Base-by-base conservation (phyloP, 129 eudicot species). In the Erigeron canadensis region DNA sequence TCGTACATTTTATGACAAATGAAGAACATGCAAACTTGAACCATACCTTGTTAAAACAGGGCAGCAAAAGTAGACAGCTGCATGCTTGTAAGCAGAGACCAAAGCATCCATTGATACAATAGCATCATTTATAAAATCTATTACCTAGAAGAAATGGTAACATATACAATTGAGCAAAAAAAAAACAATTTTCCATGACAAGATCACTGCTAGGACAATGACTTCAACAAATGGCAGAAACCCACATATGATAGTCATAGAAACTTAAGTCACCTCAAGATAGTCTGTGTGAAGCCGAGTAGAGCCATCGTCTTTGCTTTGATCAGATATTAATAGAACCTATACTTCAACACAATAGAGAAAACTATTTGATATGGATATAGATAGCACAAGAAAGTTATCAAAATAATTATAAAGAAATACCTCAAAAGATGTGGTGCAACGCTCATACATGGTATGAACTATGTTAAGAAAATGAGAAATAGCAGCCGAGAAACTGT, bases 101-200 rank as follows among this genome's bases (percentile, higher is more conserved):
- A 95, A 84, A 40, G 94, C 83, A 78, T 86, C 94, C 91, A 95
- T 72, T 37, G 97, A 87, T 80, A 86, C 87, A 65, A 95, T 79
- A 43, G 96, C 92, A 75, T 95, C 99, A 73, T 95, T 95, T 69
- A 95, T 65, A 79, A 95, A 90, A 81, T 95, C 97, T 91, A 95
- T 86, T 47, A 95, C 94, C 99, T 61, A 61, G 13, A 21, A 37
- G 37, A n/a, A 58, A 28, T 60, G 39, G 43, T 6, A 68, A 59
- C 1, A 39, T 21, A 51, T 34, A 53, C 70, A 70, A 10, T 55
- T 63, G 51, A 62, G 18, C 9, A 53, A 76, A 13, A 28, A 17
- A 67, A 21, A 59, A 28, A 13, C 46, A 45, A 59, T 55, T 61
- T 61, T 6, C 45, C 28, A 22, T 0, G 8, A 37, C 21, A 61